phyloP scores from a whole-genome alignment of 306 rosid species.

The Dalbergia cochinchinensis region DNA sequence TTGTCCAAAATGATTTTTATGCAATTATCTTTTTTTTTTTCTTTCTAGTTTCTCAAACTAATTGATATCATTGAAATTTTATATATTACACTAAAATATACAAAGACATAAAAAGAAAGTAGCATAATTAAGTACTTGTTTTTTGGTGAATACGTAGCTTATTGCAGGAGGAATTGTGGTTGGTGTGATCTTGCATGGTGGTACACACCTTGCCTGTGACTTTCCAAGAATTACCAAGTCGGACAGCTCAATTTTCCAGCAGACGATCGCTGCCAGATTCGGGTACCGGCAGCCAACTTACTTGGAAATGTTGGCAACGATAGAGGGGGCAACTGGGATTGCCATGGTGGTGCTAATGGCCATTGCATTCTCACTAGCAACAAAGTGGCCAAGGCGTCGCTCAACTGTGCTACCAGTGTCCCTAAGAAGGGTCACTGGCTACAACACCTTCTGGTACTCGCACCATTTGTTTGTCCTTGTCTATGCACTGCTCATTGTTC shows the following conservation, averaged over 20 bases:
- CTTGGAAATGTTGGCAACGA: slow-evolving; percentile 68
- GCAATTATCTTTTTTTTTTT: no score
- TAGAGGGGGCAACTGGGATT: slow-evolving; percentile 75
- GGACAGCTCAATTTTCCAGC: slow-evolving; percentile 59
- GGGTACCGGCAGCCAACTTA: slow-evolving; percentile 82
- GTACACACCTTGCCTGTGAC: slow-evolving; percentile 90
- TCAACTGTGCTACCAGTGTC: slow-evolving; percentile 66
- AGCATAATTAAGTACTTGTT: background rate
- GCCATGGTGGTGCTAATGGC: slow-evolving; percentile 76
- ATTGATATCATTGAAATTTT: no score
- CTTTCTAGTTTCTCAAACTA: background rate
- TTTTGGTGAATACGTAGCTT: slow-evolving; percentile 51
- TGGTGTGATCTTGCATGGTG: slow-evolving; percentile 89
- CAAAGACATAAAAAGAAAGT: no score
- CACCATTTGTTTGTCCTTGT: slow-evolving; percentile 91
- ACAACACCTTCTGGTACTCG: slow-evolving; percentile 89
- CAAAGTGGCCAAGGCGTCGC: slow-evolving; percentile 85
- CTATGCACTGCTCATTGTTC: slow-evolving; percentile 79
- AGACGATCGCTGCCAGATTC: slow-evolving; percentile 68
- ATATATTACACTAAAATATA: no score
- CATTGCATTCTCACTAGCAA: slow-evolving; percentile 79
- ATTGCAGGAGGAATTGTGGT: slow-evolving; percentile 85
- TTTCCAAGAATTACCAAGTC: slow-evolving; percentile 83
- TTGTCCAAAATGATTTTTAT: no score
- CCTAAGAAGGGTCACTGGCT: slow-evolving; percentile 73